A percentile compares a stretch with the other conserved stretches of the same genome.
These are phyloP conservation scores for Schwanniomyces vanrijiae DNA, from an alignment of 805 yeast genomes.

Conservation along the genomic window DNA sequence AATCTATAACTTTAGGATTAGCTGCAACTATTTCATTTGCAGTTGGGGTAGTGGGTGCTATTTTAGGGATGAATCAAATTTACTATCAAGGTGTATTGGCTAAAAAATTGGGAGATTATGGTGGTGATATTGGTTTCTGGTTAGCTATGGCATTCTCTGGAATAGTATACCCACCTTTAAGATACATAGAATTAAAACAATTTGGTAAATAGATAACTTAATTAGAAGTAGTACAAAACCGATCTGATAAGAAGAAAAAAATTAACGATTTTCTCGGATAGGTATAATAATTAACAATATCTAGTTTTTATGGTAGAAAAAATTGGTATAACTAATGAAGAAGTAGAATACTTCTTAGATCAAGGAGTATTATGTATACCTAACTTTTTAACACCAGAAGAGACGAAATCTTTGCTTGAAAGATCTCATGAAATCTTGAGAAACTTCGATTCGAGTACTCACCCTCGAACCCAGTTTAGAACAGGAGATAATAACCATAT, in stretches of 20 bases:
- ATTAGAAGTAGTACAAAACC: neutral
- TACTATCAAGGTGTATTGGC: constrained; percentile 42
- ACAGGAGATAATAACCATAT: constrained; percentile 61
- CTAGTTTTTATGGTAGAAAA: neutral
- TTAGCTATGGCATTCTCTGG: constrained; percentile 35
- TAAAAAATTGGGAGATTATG: constrained; percentile 24
- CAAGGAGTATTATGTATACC: constrained; percentile 67
- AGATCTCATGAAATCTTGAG: constrained; percentile 47
- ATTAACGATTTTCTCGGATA: neutral
- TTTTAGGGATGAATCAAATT: constrained; percentile 41
- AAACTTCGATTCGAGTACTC: constrained; percentile 51
- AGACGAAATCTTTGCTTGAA: constrained; percentile 38
- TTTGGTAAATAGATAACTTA: constrained; percentile 17
- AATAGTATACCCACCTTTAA: constrained; percentile 26
- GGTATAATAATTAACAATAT: neutral
- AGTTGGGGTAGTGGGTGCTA: constrained; percentile 37
- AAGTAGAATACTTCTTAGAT: constrained; percentile 46
- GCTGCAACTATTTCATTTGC: constrained; percentile 33
- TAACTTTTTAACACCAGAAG: constrained; percentile 47
- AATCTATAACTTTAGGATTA: constrained; percentile 29
- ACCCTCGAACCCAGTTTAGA: constrained; percentile 70
- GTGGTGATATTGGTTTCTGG: constrained; percentile 42
- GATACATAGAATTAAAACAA: constrained; percentile 31
- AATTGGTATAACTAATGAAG: constrained; percentile 44
- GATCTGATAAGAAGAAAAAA: neutral